Evolutionary conservation across 139 green algal species (phyloP), one percentile per base, ranked within the genome.

Genomic region (Chlorella sp.): DNA sequence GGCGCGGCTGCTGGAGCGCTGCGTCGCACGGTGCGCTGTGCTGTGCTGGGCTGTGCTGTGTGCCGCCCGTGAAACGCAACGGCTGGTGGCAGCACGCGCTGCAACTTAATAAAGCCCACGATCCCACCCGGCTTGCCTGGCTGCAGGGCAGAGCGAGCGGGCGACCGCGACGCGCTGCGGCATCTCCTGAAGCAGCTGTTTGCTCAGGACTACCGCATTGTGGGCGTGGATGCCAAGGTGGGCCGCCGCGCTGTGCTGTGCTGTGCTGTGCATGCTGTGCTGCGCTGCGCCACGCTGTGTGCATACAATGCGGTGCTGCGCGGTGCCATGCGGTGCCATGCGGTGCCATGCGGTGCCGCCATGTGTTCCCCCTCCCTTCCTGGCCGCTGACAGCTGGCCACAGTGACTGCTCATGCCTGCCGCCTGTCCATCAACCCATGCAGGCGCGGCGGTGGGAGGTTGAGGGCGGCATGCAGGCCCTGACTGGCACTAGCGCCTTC

Each of bases 191-290:
- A 62, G 15, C 74, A 75, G 41, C 74, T 87, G 47, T 78, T 80
- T 68, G 15, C 36, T 2, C 69, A 80, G 34, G 76, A 87, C 44
- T 87, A 87, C 55, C 76, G 76, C 64, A 80, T 84, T 6, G 67
- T 87, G 34, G 83, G 83, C 15, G 18, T 81, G n/a, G 83, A 82
- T 30, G 83, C 83, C 62, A 83, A 81, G 82, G 82, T 87, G 82
- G 20, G 67, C 21, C 20, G 30, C 20, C 55, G 26, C 32, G 28
- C 20, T 78, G 5, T 69, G n/a, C n/a, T 55, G 6, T 62, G 57
- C 32, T 56, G 57, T 20, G 75, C 34, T 57, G 17, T 30, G 23
- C 11, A 1, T 78, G 71, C 69, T 32, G 21, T 26, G 71, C 38
- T 63, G 30, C 20, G 72, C 41, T 79, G 41, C n/a, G 25, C 25